Evolutionary conservation across 495 filamentous ascomycete species (phyloP), one percentile per base, ranked within the genome.

Genomic region (Pyronema omphalodes): DNA sequence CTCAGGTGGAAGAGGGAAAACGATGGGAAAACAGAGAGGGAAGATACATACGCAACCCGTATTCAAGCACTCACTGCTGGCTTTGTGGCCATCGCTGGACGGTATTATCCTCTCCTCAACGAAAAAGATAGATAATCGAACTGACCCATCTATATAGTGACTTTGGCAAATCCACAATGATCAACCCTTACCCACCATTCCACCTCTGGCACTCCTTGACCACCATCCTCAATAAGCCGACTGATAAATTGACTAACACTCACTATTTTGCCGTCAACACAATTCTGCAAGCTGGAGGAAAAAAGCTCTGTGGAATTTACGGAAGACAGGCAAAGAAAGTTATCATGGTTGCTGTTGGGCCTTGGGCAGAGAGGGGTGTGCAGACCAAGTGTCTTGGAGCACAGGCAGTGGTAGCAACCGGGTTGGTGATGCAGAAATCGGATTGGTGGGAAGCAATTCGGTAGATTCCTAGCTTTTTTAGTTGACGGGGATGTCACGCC

Each of bases 31-130:
- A 67, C 66, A 3, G 69, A 84, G 47, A 58, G 69, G 2, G 78
- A 84, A 55, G 79, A 87, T 57, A 62, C 67, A 8, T 86, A 95
- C 68, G 73, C 73, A 55, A 81, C 86, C 59, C 76, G 84, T 17
- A 89, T 94, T 83, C 82, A 78, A 6, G 91, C 88, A 1, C 69
- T 95, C 1, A 85, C 78, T 0, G 80, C 83, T 14, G 93, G 93
- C 2, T 99, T 78, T 63, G 81, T 88, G 0, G 75, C 89, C 6
- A 69, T 96, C 45, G 63, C 62, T 33, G 62, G 58, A 57, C 66
- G 62, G 62, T 65, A 57, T 50, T 12, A 37, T 37, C 8, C 29
- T n/a, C 39, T 52, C 7, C 39, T 6, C 3, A 19, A 19, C 17
- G 7, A 15, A 23, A 44, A 12, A 37, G 1, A 11, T 33, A 2